A percentile compares a stretch with the other conserved stretches of the same genome.
Conservation (phyloP, 345 rosid genomes). For the Sapria himalayana region DNA sequence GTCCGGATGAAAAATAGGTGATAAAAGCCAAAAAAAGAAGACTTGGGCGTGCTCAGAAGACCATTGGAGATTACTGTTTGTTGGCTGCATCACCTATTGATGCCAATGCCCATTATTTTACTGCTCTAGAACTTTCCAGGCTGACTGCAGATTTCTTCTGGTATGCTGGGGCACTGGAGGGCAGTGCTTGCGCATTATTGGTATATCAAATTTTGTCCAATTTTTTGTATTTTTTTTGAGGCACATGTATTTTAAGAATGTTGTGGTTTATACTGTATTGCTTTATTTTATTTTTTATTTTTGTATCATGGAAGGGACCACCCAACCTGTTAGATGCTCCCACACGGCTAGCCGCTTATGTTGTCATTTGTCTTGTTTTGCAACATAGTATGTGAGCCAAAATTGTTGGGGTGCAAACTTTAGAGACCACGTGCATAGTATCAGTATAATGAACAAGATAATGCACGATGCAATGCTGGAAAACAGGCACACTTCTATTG, state of each 20-base stretch:
- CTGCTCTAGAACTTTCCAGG: constrained; percentile 80
- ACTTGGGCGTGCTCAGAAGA: constrained; percentile 87
- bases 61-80: constrained; percentile 95
- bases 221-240: background rate
- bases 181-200: constrained; percentile 85
- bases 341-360: too few species aligned
- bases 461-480: too few species aligned
- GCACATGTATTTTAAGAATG: background rate
- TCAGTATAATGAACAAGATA: too few species aligned
- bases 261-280: background rate
- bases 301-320: too few species aligned
- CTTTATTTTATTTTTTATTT: constrained; percentile 10
- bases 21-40: constrained; percentile 93
- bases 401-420: too few species aligned
- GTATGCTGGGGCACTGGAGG: constrained; percentile 97
- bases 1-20: constrained; percentile 54
- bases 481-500: too few species aligned
- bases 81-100: constrained; percentile 98
- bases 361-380: too few species aligned
- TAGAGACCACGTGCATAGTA: too few species aligned
- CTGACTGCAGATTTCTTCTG: constrained; percentile 81
- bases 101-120: constrained; percentile 91
- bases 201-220: constrained; percentile 15
- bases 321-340: too few species aligned
- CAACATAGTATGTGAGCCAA: too few species aligned